These are phyloP conservation scores for Delphinella strobiligena DNA, from an alignment of 2,329 filamentous ascomycete species.

Conservation along the genomic window DNA sequence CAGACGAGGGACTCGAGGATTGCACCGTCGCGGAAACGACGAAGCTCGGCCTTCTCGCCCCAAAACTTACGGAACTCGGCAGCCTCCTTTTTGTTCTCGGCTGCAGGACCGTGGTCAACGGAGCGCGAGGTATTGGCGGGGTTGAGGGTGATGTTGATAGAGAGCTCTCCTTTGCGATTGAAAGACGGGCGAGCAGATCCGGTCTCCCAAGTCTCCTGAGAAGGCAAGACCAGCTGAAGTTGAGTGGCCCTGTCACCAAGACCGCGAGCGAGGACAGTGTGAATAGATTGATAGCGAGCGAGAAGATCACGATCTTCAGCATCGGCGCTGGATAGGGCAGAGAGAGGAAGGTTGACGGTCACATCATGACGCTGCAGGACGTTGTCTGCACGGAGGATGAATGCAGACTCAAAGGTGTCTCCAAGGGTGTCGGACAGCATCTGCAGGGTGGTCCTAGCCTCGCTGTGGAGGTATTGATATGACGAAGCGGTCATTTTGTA, in stretches of 20 bases:
- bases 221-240: slow-evolving; percentile 37
- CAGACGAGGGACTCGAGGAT: slow-evolving; percentile 89
- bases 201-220: slow-evolving; percentile 23
- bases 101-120: slow-evolving; percentile 78
- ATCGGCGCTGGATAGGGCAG: slow-evolving; percentile 16
- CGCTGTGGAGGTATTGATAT: slow-evolving; percentile 57
- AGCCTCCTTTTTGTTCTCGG: slow-evolving; percentile 74
- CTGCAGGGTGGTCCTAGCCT: slow-evolving; percentile 62
- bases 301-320: slow-evolving; percentile 18
- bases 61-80: slow-evolving; percentile 80
- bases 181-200: slow-evolving; percentile 16
- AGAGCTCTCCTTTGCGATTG: slow-evolving; percentile 29
- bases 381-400: slow-evolving; percentile 52
- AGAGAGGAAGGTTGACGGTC: slow-evolving; percentile 29
- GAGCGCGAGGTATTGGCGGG: slow-evolving; percentile 58
- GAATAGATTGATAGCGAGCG: slow-evolving; percentile 43
- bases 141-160: slow-evolving; percentile 61
- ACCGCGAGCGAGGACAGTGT: slow-evolving; percentile 55
- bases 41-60: slow-evolving; percentile 85
- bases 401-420: slow-evolving; percentile 75
- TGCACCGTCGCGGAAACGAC: slow-evolving; percentile 88
- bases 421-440: slow-evolving; percentile 61
- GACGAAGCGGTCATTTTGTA: slow-evolving; percentile 89
- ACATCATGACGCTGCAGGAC: slow-evolving; percentile 44
- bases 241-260: slow-evolving; percentile 63